These are phyloP conservation scores for Fraxinus sp. DNA, from an alignment of 305 asterid genomes.

Conservation along the genomic window DNA sequence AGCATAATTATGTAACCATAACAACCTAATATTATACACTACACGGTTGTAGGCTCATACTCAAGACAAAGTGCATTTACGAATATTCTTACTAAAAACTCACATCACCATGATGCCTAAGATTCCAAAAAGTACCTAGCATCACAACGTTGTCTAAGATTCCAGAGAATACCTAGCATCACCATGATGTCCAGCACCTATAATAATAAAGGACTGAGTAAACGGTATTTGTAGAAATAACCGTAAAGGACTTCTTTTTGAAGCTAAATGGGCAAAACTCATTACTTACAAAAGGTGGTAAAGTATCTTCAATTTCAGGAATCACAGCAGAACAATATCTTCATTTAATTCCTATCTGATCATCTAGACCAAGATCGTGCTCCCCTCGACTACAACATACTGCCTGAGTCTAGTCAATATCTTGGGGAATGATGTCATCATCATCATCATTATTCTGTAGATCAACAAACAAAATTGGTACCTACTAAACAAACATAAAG, in stretches of 20 bases:
- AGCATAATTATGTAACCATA: background rate
- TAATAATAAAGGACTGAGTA: background rate
- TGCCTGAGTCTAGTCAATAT: background rate
- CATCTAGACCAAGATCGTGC: conserved; percentile 55
- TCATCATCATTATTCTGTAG: conserved; percentile 13
- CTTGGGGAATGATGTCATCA: background rate
- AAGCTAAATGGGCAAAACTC: background rate
- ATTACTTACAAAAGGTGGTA: conserved; percentile 65
- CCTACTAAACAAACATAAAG: background rate
- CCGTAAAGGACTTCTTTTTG: background rate
- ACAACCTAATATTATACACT: too few species aligned
- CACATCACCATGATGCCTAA: too few species aligned
- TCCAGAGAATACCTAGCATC: background rate
- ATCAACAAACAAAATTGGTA: background rate
- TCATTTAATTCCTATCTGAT: conserved; percentile 62
- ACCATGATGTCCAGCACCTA: background rate
- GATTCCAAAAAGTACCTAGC: too few species aligned
- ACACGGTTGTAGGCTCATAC: too few species aligned
- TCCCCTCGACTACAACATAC: conserved; percentile 30
- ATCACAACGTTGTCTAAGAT: background rate
- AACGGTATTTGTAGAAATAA: too few species aligned
- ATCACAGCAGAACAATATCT: conserved; percentile 40
- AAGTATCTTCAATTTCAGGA: conserved; percentile 53
- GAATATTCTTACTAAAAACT: too few species aligned
- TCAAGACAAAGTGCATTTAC: too few species aligned